Conservation (phyloP, 257 asterid genomes). For the Avicennia marina region DNA sequence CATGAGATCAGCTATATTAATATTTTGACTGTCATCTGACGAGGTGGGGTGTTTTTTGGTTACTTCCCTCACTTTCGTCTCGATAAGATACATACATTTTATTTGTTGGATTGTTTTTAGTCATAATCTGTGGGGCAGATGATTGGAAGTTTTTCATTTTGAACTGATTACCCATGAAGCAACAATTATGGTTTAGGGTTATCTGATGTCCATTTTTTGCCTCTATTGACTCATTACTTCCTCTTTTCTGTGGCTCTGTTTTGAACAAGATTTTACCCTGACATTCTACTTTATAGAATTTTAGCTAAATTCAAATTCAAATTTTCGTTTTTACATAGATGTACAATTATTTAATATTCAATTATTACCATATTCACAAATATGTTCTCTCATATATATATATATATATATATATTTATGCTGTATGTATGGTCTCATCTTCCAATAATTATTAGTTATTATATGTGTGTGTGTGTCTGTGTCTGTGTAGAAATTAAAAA, state of each 20-base stretch:
- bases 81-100: constrained; percentile 24
- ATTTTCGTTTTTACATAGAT: no score
- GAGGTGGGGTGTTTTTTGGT: constrained; percentile 14
- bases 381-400: no score
- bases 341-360: no score
- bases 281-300: no score
- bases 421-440: no score
- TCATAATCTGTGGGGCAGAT: background rate
- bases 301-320: no score
- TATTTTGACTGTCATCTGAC: constrained; percentile 18
- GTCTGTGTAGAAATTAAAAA: no score
- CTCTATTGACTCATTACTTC: background rate
- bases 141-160: background rate
- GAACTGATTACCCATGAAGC: background rate
- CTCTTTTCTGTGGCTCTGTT: background rate
- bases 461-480: no score
- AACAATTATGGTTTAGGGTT: background rate
- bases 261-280: no score
- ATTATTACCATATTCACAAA: no score
- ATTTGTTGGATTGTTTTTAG: background rate
- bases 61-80: constrained; percentile 27
- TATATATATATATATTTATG: no score
- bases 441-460: no score
- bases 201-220: background rate
- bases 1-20: constrained; percentile 23